Evolutionary conservation across 768 basidiomycete genomes (phyloP), one percentile per base, ranked within the genome.

Genomic region (Mycena sanguinolenta): DNA sequence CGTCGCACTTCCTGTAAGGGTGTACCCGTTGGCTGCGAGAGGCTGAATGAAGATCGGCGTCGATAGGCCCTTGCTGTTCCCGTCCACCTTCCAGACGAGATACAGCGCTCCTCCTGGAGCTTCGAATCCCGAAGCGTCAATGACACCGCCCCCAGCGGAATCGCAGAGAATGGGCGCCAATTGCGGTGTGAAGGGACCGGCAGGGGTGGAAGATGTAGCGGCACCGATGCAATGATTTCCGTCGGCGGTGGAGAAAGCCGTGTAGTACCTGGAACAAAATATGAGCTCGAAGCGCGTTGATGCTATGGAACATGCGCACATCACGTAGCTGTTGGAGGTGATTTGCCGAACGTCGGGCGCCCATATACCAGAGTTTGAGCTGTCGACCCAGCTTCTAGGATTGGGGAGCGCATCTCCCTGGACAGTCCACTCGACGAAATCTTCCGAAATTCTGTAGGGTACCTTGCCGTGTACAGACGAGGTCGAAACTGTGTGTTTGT

Each of bases 191-290:
- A 38, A 58, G 23, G 55, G 55, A 6, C 55, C 55, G 36, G 34
- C 34, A 14, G 36, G 34, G 25, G 34, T 39, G 7, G 36, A 38
- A 36, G 55, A 58, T 6, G 36, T 58, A 3, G 36, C 55, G 5
- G 36, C 55, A 17, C 55, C 55, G 14, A 58, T 58, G 34, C 55
- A 58, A 38, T 58, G 55, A 38, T 58, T 58, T 14, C n/a, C 23
- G 55, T 58, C 9, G 36, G 55, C 36, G n/a, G 55, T 23, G 0
- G 55, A 58, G 34, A 38, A 38, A 1, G 36, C 55, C 34, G 25
- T 38, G 36, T 58, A 58, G 36, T 58, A 58, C 53, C 53, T 55
- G n/a, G n/a, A n/a, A n/a, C 13, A 55, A 32, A 55, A n/a, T 55
- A 55, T 34, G 30, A 34, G 30, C 53, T 21, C 28, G 9, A 30